A percentile compares a stretch with the other conserved stretches of the same genome.
Conservation (phyloP, 768 basidiomycete species). For the Auriculariales sp. region DNA sequence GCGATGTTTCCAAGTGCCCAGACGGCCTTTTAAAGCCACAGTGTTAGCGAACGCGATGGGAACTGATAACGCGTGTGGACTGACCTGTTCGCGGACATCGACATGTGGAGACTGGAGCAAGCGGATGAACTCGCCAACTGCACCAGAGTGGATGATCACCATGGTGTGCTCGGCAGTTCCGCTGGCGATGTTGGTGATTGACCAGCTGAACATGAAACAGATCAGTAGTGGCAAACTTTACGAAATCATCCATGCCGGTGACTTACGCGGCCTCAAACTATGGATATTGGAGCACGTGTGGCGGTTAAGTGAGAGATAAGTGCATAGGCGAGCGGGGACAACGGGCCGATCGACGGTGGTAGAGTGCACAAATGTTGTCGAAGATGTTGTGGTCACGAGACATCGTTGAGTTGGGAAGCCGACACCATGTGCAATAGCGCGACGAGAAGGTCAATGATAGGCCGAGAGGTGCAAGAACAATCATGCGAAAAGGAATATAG, state of each 20-base stretch:
- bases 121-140: constrained; percentile 71
- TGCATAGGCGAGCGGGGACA: constrained; percentile 1
- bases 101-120: constrained; percentile 48
- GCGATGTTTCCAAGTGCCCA: constrained; percentile 99
- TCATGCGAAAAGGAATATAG: no score
- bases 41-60: no score
- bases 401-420: no score
- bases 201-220: constrained; percentile 97
- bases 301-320: background rate
- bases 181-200: constrained; percentile 93
- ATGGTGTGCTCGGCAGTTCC: constrained; percentile 98
- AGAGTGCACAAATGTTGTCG: constrained; percentile 2
- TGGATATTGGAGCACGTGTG: background rate
- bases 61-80: constrained; percentile 99
- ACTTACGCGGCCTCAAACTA: background rate
- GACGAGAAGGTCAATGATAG: no score
- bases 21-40: no score
- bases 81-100: constrained; percentile 94
- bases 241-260: no score
- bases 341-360: constrained; percentile 1
- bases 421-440: no score
- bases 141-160: constrained; percentile 87
- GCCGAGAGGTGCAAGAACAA: no score
- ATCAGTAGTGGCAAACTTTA: no score
- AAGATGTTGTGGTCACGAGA: no score